Evolutionary conservation across 2,329 filamentous ascomycete genomes (phyloP).

Genomic region (Pezicula radicicola): DNA sequence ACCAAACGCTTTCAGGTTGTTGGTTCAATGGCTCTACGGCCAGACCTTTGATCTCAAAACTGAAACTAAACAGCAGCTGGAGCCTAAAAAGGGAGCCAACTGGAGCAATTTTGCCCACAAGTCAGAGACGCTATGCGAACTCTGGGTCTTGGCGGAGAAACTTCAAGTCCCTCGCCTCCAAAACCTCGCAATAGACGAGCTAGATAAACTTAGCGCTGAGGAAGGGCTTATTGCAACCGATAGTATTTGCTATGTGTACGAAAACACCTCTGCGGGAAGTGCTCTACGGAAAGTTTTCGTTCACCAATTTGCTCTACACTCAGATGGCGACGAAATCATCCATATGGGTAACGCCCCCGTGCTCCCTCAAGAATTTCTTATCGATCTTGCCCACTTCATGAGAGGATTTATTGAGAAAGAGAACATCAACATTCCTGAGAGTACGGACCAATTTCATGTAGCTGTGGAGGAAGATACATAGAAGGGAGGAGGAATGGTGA

Average conservation of each 20-base stretch:
- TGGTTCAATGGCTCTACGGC: not conserved
- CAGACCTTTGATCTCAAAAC: conserved; percentile 6
- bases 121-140: not conserved
- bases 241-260: conserved; percentile 50
- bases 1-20: conserved; percentile 1
- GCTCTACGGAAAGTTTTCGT: not conserved
- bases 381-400: too few relatives aligned
- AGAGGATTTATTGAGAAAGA: too few relatives aligned
- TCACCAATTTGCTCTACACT: not conserved
- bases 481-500: too few relatives aligned
- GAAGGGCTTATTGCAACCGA: conserved; percentile 44
- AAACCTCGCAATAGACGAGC: conserved; percentile 5
- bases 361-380: too few relatives aligned
- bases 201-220: not conserved
- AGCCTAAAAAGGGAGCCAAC: too few relatives aligned
- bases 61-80: too few relatives aligned
- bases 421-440: too few relatives aligned
- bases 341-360: too few relatives aligned
- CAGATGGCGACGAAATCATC: too few relatives aligned
- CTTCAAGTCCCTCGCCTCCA: conserved; percentile 8
- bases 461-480: too few relatives aligned
- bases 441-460: too few relatives aligned
- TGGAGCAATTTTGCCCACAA: too few relatives aligned
- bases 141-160: conserved; percentile 9
- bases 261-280: conserved; percentile 24